phyloP scores from a whole-genome alignment of 805 yeast species.

The Cyberlindnera meyerae region DNA sequence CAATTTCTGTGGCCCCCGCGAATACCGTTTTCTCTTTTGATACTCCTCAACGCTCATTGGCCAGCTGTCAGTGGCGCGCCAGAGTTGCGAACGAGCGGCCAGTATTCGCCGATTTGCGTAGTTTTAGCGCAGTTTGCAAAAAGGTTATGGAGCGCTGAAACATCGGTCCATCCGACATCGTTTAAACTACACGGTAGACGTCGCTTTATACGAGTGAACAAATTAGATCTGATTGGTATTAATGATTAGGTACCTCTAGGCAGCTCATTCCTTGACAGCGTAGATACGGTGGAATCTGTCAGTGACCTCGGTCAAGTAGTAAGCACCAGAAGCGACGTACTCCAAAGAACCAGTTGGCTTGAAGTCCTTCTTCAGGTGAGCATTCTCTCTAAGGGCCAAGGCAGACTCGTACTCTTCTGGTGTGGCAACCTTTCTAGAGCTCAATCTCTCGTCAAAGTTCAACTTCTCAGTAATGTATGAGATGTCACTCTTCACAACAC shows the following conservation, averaged over 20 bases:
- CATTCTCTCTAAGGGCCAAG: conserved; percentile 79
- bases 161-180: no score
- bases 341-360: conserved; percentile 79
- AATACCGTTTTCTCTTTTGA: no score
- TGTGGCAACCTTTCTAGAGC: conserved; percentile 55
- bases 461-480: conserved; percentile 57
- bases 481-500: conserved; percentile 77
- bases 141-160: no score
- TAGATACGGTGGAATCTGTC: conserved; percentile 86
- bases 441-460: conserved; percentile 63
- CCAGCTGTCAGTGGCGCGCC: no score
- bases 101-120: no score
- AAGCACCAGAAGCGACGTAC: conserved; percentile 65
- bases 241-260: neutral
- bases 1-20: no score
- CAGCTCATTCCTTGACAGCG: conserved; percentile 54
- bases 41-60: no score
- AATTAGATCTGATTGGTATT: no score
- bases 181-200: no score
- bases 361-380: conserved; percentile 76
- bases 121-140: no score
- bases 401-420: conserved; percentile 83
- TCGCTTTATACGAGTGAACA: no score
- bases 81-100: no score
- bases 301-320: conserved; percentile 78